Evolutionary conservation across 805 yeast species (phyloP), one percentile per base, ranked within the genome.

Genomic region (Myxozyma kluyveri): DNA sequence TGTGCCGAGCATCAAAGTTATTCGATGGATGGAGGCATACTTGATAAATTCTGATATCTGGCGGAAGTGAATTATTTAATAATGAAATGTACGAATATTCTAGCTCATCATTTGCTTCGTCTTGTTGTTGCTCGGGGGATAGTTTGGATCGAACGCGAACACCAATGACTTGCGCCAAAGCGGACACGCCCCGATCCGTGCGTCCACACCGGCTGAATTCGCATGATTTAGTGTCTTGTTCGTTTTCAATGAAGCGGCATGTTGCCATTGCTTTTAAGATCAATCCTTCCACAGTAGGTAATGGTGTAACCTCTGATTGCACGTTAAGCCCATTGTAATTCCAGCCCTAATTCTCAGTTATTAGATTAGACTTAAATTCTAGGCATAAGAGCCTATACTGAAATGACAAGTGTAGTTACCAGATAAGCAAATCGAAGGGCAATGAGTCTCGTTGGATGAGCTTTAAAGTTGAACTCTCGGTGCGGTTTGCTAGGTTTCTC

Each of bases 141-240:
- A 93, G 69, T 19, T 49, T 39, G 0, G 96, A 88, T 59, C 99
- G 75, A 24, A 91, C 83, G 14, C 74, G 69, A 35, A 93, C 70
- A 0, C 96, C 83, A 3, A 93, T 84, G 1, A 93, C 98, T 68
- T 93, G 99, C 59, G 88, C 86, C 84, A 93, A 80, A 0, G 99
- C 99, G 71, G 96, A 87, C 12, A 91, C 98, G n/a, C 97, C 98
- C 60, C 80, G 81, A 64, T 91, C 98, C 0, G 98, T 91, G 63
- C 98, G 75, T 0, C 98, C 98, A 70, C 98, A 93, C 57, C 97
- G 73, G 60, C 95, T 85, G 67, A 90, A 89, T 12, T 78, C 75
- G 64, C 83, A 86, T 1, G 80, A 82, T 5, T 71, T 71, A 0
- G 88, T 83, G 19, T 79, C 82, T 21, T 42, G 42, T 17, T 50